Percentiles rank a stretch among this genome's conserved stretches.
phyloP scores from a whole-genome alignment of 306 rosid genomes.

The Sicyos edulis region DNA sequence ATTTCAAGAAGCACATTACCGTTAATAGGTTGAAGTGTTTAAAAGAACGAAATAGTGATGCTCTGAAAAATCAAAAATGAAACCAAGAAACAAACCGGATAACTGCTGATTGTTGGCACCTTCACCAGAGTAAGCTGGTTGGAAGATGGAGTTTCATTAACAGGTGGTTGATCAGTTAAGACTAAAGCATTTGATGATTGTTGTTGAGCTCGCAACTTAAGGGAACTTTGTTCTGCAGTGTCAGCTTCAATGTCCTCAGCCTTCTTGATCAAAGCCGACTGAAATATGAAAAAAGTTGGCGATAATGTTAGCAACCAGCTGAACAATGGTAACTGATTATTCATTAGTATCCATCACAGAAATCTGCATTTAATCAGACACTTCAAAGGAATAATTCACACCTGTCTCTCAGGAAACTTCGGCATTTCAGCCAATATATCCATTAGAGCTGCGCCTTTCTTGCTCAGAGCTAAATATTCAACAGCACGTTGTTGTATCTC shows the following conservation, averaged over 20 bases:
- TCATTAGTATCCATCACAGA: not conserved
- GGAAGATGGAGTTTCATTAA: conserved; percentile 53
- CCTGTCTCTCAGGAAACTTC: conserved; percentile 98
- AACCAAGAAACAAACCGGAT: conserved; percentile 38
- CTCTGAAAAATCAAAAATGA: not conserved
- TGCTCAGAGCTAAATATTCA: conserved; percentile 84
- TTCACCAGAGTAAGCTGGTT: conserved; percentile 73
- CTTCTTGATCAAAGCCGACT: conserved; percentile 90
- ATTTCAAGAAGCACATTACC: not conserved
- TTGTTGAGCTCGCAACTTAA: conserved; percentile 78
- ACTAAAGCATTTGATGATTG: conserved; percentile 90
- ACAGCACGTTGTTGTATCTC: conserved; percentile 99
- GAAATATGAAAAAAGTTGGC: conserved; percentile 25
- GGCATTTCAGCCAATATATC: conserved; percentile 98
- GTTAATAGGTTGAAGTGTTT: not conserved
- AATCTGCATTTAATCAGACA: conserved; percentile 20
- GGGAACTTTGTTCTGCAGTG: conserved; percentile 93
- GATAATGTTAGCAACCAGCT: conserved; percentile 10
- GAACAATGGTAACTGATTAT: conserved; percentile 2
- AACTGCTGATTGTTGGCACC: conserved; percentile 53
- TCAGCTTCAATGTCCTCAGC: conserved; percentile 94
- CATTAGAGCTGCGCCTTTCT: conserved; percentile 80
- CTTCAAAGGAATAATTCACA: conserved; percentile 26
- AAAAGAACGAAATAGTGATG: not conserved
- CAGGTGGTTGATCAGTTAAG: conserved; percentile 67